Evolutionary conservation across 2,329 filamentous ascomycete species (phyloP).

Genomic region (Fusarium neocosmosporiellum): DNA sequence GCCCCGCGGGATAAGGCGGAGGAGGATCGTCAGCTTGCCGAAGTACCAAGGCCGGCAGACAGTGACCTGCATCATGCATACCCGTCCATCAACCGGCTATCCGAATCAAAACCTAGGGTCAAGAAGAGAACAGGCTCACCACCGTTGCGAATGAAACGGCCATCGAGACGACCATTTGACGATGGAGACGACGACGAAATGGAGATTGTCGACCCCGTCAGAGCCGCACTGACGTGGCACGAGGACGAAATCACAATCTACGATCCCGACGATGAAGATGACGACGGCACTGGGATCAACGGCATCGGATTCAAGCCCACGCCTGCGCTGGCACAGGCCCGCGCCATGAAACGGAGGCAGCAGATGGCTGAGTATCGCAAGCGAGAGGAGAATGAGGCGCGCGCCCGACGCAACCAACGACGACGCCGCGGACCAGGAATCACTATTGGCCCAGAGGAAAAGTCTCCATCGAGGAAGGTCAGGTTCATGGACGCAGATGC

Average conservation of each 20-base stretch:
- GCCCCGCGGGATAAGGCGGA: background rate
- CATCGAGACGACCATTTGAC: slow-evolving; percentile 30
- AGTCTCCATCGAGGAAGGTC: slow-evolving; percentile 47
- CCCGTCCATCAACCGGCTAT: slow-evolving; percentile 53
- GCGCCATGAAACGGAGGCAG: slow-evolving; percentile 66
- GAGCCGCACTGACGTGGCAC: slow-evolving; percentile 73
- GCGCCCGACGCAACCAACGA: slow-evolving; percentile 65
- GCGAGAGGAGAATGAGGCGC: slow-evolving; percentile 70
- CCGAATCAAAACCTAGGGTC: slow-evolving; percentile 53
- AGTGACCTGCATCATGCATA: slow-evolving; percentile 47
- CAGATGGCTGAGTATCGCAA: slow-evolving; percentile 72
- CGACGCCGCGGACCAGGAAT: slow-evolving; percentile 52
- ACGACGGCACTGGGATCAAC: slow-evolving; percentile 75
- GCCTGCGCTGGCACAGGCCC: slow-evolving; percentile 67
- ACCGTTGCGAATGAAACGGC: slow-evolving; percentile 47
- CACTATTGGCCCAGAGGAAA: slow-evolving; percentile 38
- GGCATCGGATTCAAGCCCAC: slow-evolving; percentile 75
- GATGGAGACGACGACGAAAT: slow-evolving; percentile 48
- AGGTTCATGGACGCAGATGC: slow-evolving; percentile 55
- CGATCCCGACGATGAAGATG: slow-evolving; percentile 72
- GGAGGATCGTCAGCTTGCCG: slow-evolving; percentile 12
- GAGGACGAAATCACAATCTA: slow-evolving; percentile 76
- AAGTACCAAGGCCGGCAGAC: slow-evolving; percentile 22
- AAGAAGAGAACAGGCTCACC: slow-evolving; percentile 54
- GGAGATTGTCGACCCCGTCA: slow-evolving; percentile 62